Conservation (phyloP, 2,329 filamentous ascomycete genomes). For the Calonectria pauciramosa region DNA sequence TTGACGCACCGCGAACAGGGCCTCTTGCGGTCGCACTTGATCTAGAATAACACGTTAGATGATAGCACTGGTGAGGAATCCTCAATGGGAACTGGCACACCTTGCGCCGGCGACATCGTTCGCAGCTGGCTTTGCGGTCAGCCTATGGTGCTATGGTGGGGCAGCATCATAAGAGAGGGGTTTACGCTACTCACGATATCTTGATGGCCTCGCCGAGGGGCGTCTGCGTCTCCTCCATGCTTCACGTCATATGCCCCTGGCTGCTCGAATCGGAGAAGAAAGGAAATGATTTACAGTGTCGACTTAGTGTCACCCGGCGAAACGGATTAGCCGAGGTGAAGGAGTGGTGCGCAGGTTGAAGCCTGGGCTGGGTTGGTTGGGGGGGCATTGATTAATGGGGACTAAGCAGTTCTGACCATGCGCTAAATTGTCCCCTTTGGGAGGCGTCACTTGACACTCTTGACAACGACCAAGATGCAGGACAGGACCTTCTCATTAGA, state of each 20-base stretch:
- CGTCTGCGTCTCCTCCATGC: conserved; percentile 53
- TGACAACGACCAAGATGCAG: not conserved
- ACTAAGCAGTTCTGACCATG: conserved; percentile 8
- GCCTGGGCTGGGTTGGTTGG: conserved; percentile 27
- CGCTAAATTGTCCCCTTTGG: conserved; percentile 33
- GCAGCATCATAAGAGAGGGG: conserved; percentile 12
- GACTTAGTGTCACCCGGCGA: not conserved
- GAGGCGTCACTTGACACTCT: conserved; percentile 39
- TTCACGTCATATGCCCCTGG: not conserved
- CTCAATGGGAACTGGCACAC: conserved; percentile 41
- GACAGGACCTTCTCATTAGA: not conserved
- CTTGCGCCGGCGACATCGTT: conserved; percentile 60
- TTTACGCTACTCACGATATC: conserved; percentile 50
- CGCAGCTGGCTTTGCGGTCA: conserved; percentile 51
- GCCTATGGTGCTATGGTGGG: conserved; percentile 12
- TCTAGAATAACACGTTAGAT: conserved; percentile 49
- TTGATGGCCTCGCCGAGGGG: conserved; percentile 53
- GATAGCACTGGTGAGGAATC: not conserved
- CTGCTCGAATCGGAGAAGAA: not conserved
- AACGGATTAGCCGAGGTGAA: conserved; percentile 17
- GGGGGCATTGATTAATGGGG: conserved; percentile 7
- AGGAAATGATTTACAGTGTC: not conserved
- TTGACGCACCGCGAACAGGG: conserved; percentile 65
- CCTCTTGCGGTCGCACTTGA: conserved; percentile 66
- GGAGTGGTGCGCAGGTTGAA: conserved; percentile 25